Evolutionary conservation across 2,329 filamentous ascomycete species (phyloP).

Genomic region (Lachnellula arida): DNA sequence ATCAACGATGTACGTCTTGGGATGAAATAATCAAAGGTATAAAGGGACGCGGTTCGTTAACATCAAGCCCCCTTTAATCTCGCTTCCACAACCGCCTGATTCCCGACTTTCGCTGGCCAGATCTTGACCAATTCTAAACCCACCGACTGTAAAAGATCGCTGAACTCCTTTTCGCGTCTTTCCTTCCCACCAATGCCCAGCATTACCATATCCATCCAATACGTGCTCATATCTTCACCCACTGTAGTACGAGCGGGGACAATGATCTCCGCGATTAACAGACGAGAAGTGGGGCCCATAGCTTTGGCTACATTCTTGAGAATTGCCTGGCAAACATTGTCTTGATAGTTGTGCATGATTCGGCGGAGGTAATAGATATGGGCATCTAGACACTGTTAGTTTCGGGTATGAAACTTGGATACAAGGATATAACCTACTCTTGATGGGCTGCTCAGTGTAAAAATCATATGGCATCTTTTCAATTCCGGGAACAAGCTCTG

Average conservation of each 20-base stretch:
- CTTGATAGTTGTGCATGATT: conserved; percentile 34
- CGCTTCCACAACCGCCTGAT: conserved; percentile 16
- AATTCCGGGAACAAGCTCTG: conserved; percentile 27
- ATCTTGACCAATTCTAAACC: conserved; percentile 16
- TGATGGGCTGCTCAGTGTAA: conserved; percentile 37
- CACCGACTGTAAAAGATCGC: conserved; percentile 6
- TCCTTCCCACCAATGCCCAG: conserved; percentile 30
- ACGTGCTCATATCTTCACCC: conserved; percentile 29
- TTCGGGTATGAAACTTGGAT: not conserved
- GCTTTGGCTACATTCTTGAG: conserved; percentile 23
- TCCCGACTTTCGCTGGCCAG: conserved; percentile 13
- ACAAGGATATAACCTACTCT: conserved; percentile 20
- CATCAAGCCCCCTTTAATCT: conserved; percentile 13
- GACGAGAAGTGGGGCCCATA: conserved; percentile 28
- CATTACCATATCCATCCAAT: conserved; percentile 34
- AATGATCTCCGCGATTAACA: conserved; percentile 27
- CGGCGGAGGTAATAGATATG: conserved; percentile 30
- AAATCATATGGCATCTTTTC: conserved; percentile 34
- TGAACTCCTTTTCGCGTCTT: conserved; percentile 27
- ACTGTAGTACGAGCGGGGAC: conserved; percentile 22
- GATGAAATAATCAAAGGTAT: too few species aligned
- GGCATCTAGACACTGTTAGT: conserved; percentile 17
- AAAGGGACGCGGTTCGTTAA: conserved; percentile 29
- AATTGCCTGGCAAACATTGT: conserved; percentile 19
- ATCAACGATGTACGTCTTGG: too few species aligned